A percentile compares a stretch with the other conserved stretches of the same genome.
These are phyloP conservation scores for Persicaria tinctoria DNA, from an alignment of 148 eudicot species.

Conservation along the genomic window DNA sequence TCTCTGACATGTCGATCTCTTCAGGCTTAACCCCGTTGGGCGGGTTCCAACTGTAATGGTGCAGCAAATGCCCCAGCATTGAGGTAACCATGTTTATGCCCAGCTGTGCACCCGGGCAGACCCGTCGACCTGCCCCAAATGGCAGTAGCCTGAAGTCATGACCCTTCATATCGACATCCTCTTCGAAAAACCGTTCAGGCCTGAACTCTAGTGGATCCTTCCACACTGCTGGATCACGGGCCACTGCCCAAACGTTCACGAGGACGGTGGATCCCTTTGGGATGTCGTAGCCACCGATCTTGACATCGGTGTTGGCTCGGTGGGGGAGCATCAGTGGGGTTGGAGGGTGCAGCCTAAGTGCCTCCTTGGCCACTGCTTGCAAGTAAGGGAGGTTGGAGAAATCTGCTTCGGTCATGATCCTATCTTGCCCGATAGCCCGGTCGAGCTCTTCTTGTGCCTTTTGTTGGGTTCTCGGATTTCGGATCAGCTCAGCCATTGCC, in stretches of 20 bases:
- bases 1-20: constrained; percentile 26
- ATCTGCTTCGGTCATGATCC: constrained; percentile 21
- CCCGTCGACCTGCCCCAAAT: constrained; percentile 29
- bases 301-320: constrained; percentile 17
- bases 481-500: constrained; percentile 28
- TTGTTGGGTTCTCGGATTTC: constrained; percentile 21
- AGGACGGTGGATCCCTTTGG: constrained; percentile 20
- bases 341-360: constrained; percentile 30
- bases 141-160: constrained; percentile 27
- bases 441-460: constrained; percentile 28
- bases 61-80: constrained; percentile 26
- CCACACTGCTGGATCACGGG: constrained; percentile 26
- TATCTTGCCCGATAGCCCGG: constrained; percentile 16
- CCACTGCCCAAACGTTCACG: constrained; percentile 29
- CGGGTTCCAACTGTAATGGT: constrained; percentile 22
- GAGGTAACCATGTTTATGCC: constrained; percentile 20
- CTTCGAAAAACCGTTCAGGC: constrained; percentile 28
- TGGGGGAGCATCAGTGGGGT: constrained; percentile 31
- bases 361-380: constrained; percentile 25
- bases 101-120: constrained; percentile 25
- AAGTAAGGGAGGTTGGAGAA: constrained; percentile 24
- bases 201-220: constrained; percentile 23
- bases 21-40: constrained; percentile 17
- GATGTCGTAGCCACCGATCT: constrained; percentile 26
- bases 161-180: constrained; percentile 28